Base-by-base conservation (phyloP, 2,329 filamentous ascomycete genomes). In the Fonsecaea erecta region DNA sequence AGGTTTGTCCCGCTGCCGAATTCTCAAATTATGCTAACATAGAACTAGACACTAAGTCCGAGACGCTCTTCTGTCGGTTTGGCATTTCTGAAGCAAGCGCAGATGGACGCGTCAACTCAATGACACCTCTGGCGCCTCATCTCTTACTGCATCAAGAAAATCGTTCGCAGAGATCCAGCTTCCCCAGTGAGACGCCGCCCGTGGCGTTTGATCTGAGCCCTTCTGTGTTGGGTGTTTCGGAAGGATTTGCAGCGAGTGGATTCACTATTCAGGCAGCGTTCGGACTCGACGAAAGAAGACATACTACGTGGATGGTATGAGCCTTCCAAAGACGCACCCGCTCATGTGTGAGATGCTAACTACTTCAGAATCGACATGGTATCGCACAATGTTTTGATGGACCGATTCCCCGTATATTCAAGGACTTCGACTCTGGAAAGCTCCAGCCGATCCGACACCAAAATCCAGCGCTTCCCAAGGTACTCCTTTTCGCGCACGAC, bases 301-400 rank as follows among this genome's bases (percentile, higher is more conserved):
- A 67, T 43, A 12, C 34, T n/a, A 69, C 67, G 1, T 69, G 65
- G 67, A 65, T 57, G 54, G 64, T 66, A 66, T 21, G 59, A 14
- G 8, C 6, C 21, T 21, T 1, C 9, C 3, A 32, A 32, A 34
- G 21, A 1, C 43, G 28, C 46, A 24, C 11, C 12, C 1, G 14
- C 35, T 18, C 53, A 16, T 14, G 26, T 18, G 16, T 4, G 1
- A 14, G 14, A 11, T 14, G 34, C 62, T 63, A n/a, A 63, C 48
- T 28, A 24, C 11, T 21, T 3, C 37, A 60, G 62, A n/a, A 48
- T 26, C 56, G 64, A 35, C 53, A 67, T 53, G 43, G 4, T 21
- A n/a, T 35, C 14, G 37, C 46, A 48, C 51, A 58, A 52, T 24
- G 52, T 9, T 67, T 62, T 32, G 65, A 67, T 53, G 67, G 65